phyloP scores from a whole-genome alignment of 495 filamentous ascomycete genomes.

The Talaromyces trachyspermus region DNA sequence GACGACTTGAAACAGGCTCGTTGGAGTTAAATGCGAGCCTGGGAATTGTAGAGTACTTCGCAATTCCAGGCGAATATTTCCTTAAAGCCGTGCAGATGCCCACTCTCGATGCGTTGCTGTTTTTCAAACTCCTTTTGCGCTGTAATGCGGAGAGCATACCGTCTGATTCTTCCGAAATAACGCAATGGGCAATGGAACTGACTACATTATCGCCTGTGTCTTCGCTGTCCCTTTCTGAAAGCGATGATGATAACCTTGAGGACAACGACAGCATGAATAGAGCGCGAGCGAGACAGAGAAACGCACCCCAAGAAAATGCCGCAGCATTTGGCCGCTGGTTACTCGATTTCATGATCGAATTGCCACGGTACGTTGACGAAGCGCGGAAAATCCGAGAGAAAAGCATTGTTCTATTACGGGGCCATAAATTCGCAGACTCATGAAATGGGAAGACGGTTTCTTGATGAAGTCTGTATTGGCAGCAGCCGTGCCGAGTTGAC shows the following conservation, averaged over 20 bases:
- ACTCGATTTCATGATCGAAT: constrained; percentile 25
- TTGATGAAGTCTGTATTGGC: constrained; percentile 16
- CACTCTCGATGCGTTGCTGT: constrained; percentile 12
- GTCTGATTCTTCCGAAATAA: constrained; percentile 23
- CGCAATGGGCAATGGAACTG: constrained; percentile 27
- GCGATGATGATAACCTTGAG: too few relatives aligned
- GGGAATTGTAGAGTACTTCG: constrained; percentile 4
- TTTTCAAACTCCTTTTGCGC: constrained; percentile 31
- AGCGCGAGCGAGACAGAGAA: too few relatives aligned
- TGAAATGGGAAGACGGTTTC: constrained; percentile 20
- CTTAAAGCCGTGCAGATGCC: constrained; percentile 13
- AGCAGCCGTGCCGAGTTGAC: constrained; percentile 10
- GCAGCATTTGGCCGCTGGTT: constrained; percentile 30
- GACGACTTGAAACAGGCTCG: not conserved
- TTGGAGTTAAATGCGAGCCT: constrained; percentile 10
- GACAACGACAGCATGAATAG: too few relatives aligned
- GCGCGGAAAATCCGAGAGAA: constrained; percentile 1
- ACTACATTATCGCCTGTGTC: constrained; percentile 1
- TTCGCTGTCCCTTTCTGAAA: too few relatives aligned
- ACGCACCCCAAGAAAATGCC: too few relatives aligned
- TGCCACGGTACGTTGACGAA: constrained; percentile 22
- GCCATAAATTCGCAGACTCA: constrained; percentile 16
- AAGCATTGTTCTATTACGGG: constrained; percentile 23
- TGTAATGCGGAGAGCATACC: constrained; percentile 36
- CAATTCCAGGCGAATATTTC: constrained; percentile 25